Evolutionary conservation across 164 flowering plant species (phyloP).

Genomic region (Annona cherimola): DNA sequence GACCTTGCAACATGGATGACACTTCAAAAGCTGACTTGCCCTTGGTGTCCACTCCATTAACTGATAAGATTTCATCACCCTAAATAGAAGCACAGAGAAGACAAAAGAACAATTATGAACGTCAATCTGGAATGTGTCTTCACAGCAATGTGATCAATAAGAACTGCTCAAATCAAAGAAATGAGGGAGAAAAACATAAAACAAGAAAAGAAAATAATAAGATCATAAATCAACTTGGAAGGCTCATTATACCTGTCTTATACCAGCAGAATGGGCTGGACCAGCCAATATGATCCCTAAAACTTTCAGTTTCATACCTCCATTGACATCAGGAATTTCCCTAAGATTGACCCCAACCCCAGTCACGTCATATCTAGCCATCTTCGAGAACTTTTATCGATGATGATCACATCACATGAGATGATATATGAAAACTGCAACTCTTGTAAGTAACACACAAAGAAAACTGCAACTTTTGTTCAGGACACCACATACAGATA

Average conservation of each 20-base stretch:
- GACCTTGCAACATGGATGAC: slow-evolving; percentile 86
- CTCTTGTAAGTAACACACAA: slow-evolving; percentile 19
- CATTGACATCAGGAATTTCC: slow-evolving; percentile 69
- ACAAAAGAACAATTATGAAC: slow-evolving; percentile 3
- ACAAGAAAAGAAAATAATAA: neutral
- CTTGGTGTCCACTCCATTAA: slow-evolving; percentile 73
- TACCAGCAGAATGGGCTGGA: slow-evolving; percentile 88
- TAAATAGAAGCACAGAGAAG: slow-evolving; percentile 19
- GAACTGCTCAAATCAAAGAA: neutral
- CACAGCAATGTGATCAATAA: neutral
- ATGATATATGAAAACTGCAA: slow-evolving; percentile 41
- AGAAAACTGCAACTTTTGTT: slow-evolving; percentile 32
- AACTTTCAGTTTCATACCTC: slow-evolving; percentile 67
- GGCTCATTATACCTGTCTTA: slow-evolving; percentile 62
- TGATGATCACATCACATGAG: slow-evolving; percentile 33
- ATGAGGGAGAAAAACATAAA: neutral
- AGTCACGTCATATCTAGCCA: slow-evolving; percentile 90
- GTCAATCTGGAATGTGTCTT: neutral
- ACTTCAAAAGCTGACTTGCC: slow-evolving; percentile 94
- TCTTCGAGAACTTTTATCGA: slow-evolving; percentile 77
- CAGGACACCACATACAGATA: slow-evolving; percentile 18
- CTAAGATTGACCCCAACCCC: slow-evolving; percentile 93
- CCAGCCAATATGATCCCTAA: slow-evolving; percentile 86
- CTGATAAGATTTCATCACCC: slow-evolving; percentile 88
- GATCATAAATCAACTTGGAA: neutral